Evolutionary conservation across 441 rosid genomes (phyloP).

Genomic region (Dalechampia spathulata): DNA sequence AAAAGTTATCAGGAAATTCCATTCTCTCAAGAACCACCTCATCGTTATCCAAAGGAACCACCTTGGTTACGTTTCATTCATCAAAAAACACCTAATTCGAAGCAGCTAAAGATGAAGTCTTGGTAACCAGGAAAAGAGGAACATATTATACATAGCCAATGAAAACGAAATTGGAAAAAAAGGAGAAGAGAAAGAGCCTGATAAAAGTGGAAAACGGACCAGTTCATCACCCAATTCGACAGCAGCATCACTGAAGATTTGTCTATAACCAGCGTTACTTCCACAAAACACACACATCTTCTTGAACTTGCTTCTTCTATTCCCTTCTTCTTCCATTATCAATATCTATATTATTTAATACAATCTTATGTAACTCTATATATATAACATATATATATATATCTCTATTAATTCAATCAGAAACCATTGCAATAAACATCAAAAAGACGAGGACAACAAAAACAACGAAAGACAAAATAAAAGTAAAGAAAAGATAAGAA

Average conservation of each 20-base stretch:
- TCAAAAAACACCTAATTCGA: constrained; percentile 7
- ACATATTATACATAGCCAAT: constrained; percentile 1
- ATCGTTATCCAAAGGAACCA: neutral
- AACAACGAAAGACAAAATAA: constrained; percentile 15
- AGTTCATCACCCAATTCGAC: constrained; percentile 85
- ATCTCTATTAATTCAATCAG: constrained; percentile 20
- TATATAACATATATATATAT: constrained; percentile 1
- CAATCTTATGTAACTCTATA: neutral
- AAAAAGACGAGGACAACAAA: neutral
- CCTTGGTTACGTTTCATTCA: neutral
- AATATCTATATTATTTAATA: neutral
- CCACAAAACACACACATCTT: constrained; percentile 90
- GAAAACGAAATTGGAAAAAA: constrained; percentile 5
- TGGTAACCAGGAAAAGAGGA: neutral
- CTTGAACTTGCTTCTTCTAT: constrained; percentile 44
- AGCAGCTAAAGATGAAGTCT: neutral
- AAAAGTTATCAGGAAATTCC: constrained; percentile 2
- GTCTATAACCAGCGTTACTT: constrained; percentile 72
- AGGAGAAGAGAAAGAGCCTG: constrained; percentile 7
- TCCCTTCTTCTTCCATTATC: constrained; percentile 47
- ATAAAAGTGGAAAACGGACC: constrained; percentile 46
- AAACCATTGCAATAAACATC: constrained; percentile 15
- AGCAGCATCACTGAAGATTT: constrained; percentile 81
- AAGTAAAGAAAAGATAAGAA: constrained; percentile 12
- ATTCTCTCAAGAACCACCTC: neutral